Base-by-base conservation (phyloP, 495 filamentous ascomycete genomes). In the Lophiostoma macrostomum region DNA sequence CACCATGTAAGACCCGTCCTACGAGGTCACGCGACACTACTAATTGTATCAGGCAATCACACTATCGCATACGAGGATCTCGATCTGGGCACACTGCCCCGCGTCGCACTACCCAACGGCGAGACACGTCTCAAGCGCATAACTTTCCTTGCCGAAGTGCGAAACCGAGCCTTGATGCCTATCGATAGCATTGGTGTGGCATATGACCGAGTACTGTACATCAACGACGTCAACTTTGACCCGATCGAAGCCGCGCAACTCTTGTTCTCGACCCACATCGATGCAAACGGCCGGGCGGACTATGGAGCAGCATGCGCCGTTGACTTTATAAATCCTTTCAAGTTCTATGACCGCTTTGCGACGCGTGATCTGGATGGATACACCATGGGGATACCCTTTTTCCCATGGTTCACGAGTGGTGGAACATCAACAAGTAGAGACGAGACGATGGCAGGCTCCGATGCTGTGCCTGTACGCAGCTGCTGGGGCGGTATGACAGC, bases 401-500 rank as follows among this genome's bases (percentile, higher is more conserved):
- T 74, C 62, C 88, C 88, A 0, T 87, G 83, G 79, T 91, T 91
- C 61, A 73, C 80, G 0, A 71, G 66, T 24, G 72, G 77, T 2
- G 86, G 85, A 0, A 58, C 73, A 27, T 78, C 70, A 0, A 54
- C 63, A 5, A 87, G 82, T 56, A 73, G 85, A 28, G 59, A 69
- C 8, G 84, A 84, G 58, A 79, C 89, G 18, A 69, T 85, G 6
- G 68, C 65, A 3, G 78, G 77, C 20, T 81, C 71, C 50, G 85
- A 89, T 58, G 82, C 82, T 0, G 85, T 93, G 5, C 74, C 80
- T 18, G 87, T 90, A 1, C 78, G 80, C 56, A 85, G 82, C 56
- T 93, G 87, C 67, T 91, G 87, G 87, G 84, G 85, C 29, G 88
- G 87, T 7, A 88, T 90, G 76, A 82, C 86, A 5, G 86, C 86